phyloP scores from a whole-genome alignment of 2,329 filamentous ascomycete genomes.

The Calonectria pseudoreteaudii region DNA sequence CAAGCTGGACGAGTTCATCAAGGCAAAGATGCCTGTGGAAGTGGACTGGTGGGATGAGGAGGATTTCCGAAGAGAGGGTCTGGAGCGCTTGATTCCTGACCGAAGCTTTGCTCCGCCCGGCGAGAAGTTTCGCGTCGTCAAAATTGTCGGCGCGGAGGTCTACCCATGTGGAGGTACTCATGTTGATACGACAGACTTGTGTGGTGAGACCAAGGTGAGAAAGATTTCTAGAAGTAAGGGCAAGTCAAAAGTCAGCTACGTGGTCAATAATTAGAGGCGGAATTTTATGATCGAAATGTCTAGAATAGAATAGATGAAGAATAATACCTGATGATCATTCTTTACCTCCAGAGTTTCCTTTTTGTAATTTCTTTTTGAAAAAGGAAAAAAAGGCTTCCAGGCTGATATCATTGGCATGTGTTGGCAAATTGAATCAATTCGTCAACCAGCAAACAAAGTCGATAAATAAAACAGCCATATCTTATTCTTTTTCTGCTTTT shows the following conservation, averaged over 20 bases:
- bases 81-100: slow-evolving; percentile 68
- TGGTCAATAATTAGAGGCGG: slow-evolving; percentile 24
- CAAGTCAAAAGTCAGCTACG: slow-evolving; percentile 40
- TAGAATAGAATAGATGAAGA: not conserved
- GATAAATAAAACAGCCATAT: not conserved
- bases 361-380: too few species aligned
- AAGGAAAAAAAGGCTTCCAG: too few species aligned
- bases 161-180: slow-evolving; percentile 85
- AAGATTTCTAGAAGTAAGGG: slow-evolving; percentile 63
- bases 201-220: slow-evolving; percentile 72
- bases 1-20: slow-evolving; percentile 69
- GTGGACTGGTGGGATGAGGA: slow-evolving; percentile 75
- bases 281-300: not conserved
- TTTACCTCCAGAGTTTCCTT: too few species aligned
- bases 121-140: slow-evolving; percentile 74
- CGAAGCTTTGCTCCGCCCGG: slow-evolving; percentile 43
- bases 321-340: not conserved
- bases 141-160: slow-evolving; percentile 74
- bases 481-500: not conserved
- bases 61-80: slow-evolving; percentile 65
- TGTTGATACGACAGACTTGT: slow-evolving; percentile 69
- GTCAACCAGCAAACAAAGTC: not conserved
- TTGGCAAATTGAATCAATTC: too few species aligned
- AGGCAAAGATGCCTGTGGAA: slow-evolving; percentile 66
- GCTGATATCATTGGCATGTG: too few species aligned